Evolutionary conservation across 163 green algal species (phyloP).

Genomic region (Chloroidium sp.): DNA sequence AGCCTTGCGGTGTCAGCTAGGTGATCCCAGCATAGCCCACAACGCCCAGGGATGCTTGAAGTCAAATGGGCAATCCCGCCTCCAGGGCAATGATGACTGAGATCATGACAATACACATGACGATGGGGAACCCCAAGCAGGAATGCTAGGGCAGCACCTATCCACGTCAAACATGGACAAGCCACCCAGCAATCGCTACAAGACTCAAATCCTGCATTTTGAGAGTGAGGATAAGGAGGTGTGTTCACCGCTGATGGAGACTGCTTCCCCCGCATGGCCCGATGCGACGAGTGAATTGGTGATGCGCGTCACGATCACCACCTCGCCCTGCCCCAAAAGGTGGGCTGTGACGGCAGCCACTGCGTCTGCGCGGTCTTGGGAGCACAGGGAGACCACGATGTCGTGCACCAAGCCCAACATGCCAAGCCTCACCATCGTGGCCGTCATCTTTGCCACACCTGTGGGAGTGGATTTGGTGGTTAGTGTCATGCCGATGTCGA

Average conservation of each 20-base stretch:
- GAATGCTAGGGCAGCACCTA: too few species aligned
- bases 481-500: background rate
- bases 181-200: background rate
- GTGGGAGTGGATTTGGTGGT: background rate
- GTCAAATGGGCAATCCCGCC: background rate
- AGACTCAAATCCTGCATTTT: background rate
- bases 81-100: background rate
- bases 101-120: background rate
- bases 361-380: background rate
- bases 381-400: conserved; percentile 1
- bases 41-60: background rate
- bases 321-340: background rate
- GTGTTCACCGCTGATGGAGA: background rate
- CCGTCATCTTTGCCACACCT: conserved; percentile 5
- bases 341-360: background rate
- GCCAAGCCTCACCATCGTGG: conserved; percentile 1
- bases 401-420: conserved; percentile 2
- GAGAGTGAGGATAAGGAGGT: background rate
- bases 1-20: background rate
- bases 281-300: background rate
- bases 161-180: too few species aligned
- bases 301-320: conserved; percentile 1
- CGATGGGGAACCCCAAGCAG: background rate
- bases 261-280: background rate
- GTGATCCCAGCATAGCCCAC: background rate